Evolutionary conservation across 345 rosid species (phyloP), one percentile per base, ranked within the genome.

Genomic region (Ailanthus altissimus): DNA sequence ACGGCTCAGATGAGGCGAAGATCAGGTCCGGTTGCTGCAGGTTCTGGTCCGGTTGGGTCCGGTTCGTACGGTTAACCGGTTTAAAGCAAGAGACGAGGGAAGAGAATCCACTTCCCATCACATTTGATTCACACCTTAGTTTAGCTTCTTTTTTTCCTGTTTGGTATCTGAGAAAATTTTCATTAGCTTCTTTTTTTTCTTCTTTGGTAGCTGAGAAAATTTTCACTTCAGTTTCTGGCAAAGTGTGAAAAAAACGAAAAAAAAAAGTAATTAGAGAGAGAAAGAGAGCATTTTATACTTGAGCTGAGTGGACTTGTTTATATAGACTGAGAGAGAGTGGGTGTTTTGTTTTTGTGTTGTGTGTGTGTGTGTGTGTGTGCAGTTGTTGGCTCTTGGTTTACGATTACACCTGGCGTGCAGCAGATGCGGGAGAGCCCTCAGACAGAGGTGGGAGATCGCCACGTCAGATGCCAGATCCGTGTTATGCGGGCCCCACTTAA

Each of bases 81-180:
- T 85, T 90, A 78, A 92, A 81, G 84, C 99, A 95, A 78, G 95
- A 92, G 64, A 84, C 75, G 86, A 89, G 79, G 84, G 87, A 81
- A 78, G 97, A 95, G 81, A 93, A 83, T 82, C 97, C 94, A 83
- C 93, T 89, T 83, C 99, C 99, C 99, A 95, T 95, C 96, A 90
- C 99, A 95, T 90, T 93, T 90, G 96, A 87, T 77, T 80, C 84
- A 81, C 89, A 59, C 77, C 32, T 26, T 28, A 5, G 21, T 68
- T 47, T 16, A 8, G 20, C 0, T 78, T 78, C 82, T 40, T 77
- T 50, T 68, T 38, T 28, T 63, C 58, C 78, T 63, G 82, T 76
- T 76, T 62, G 83, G 84, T 36, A 70, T 68, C 76, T 60, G 40
- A 80, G 84, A 88, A 81, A 86, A 81, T 66, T 58, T 72, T 43